Evolutionary conservation across 164 flowering plant species (phyloP), one percentile per base, ranked within the genome.

Genomic region (Warburgia ugandensis): DNA sequence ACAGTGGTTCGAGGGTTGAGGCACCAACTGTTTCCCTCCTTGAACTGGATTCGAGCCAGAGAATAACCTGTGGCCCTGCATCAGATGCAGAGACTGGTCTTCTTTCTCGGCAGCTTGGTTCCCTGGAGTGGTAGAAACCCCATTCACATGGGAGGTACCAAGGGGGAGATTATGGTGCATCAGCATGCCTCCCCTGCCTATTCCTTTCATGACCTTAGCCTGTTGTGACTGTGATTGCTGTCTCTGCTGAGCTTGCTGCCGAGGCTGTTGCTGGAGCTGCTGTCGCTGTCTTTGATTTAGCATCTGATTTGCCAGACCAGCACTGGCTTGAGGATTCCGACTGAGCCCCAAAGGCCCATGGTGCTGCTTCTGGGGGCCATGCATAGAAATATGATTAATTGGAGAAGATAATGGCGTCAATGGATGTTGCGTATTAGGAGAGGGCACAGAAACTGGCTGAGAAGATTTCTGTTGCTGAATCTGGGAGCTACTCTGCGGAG

Each of bases 211-310:
- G 40, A 70, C 51, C 61, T 88, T 88, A 64, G 79, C 71, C 64
- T 80, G 85, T 38, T 76, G 92, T 48, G 66, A 16, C 31, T 76
- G 92, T 50, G 66, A 19, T 16, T 69, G 84, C 43, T 73, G 90
- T 38, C 77, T 64, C 54, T 73, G 80, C 50, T 61, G 52, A 17
- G 63, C 79, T 56, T 63, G 69, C 53, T 71, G 79, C 64, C 70
- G 85, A 33, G 65, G 79, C 58, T 64, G 86, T 51, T 66, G 80
- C 62, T 71, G 87, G 4, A 71, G 86, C 55, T 67, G 80, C 63
- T 73, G 88, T 7, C 75, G 72, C 45, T 75, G 87, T 10, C 78
- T 70, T 63, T 81, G 88, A 74, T 78, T 87, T 30, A 70, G 66
- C 37, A 70, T 55, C 68, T 79, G 96, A 73, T 67, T 76, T 12